Conservation (phyloP, 2,329 filamentous ascomycete genomes). For the Clonostachys solani region DNA sequence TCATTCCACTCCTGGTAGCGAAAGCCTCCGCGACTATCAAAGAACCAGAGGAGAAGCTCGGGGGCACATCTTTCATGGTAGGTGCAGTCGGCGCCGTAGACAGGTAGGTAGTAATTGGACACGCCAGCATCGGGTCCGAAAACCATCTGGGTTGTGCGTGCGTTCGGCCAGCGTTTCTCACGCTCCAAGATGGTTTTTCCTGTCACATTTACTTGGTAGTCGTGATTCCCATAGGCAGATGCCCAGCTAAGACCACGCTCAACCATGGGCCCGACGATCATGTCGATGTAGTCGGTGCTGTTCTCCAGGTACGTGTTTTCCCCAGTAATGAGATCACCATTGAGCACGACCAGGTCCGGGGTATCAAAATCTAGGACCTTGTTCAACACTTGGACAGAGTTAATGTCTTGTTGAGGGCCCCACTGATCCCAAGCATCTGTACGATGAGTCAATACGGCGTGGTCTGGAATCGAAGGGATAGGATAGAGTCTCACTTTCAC, state of each 20-base stretch:
- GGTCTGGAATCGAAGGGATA: neutral
- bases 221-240: conserved; percentile 69
- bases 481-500: conserved; percentile 48
- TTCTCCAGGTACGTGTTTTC: conserved; percentile 56
- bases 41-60: conserved; percentile 63
- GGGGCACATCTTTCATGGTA: conserved; percentile 22
- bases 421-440: conserved; percentile 38
- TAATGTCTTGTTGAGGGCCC: conserved; percentile 48
- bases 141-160: conserved; percentile 35
- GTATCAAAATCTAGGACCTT: conserved; percentile 51
- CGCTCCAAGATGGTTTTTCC: conserved; percentile 35
- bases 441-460: neutral
- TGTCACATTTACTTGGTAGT: conserved; percentile 55
- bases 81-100: conserved; percentile 29
- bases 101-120: conserved; percentile 43
- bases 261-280: conserved; percentile 54
- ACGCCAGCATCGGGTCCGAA: conserved; percentile 24
- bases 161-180: conserved; percentile 30
- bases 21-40: conserved; percentile 60
- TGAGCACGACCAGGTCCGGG: conserved; percentile 61
- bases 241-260: conserved; percentile 55
- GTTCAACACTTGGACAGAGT: conserved; percentile 52
- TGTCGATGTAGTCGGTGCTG: conserved; percentile 50
- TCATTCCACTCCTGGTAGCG: conserved; percentile 34
- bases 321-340: conserved; percentile 68